phyloP scores from a whole-genome alignment of 1,284 basidiomycete species.

The Laetiporus sulphureus region DNA sequence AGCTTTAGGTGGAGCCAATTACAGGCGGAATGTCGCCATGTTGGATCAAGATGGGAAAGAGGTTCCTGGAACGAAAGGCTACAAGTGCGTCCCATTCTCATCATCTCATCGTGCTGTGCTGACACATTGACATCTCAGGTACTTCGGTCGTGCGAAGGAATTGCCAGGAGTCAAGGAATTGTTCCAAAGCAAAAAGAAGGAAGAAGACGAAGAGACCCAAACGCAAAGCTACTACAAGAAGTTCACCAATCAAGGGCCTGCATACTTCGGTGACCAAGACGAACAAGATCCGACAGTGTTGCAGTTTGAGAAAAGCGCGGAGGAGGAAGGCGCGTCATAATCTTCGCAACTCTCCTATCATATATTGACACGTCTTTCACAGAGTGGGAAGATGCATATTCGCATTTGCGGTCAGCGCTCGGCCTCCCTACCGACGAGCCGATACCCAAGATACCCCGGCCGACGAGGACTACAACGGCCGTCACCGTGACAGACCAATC shows the following conservation, averaged over 20 bases:
- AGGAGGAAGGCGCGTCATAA: conserved; percentile 61
- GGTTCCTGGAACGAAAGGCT: conserved; percentile 95
- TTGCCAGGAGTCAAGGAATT: conserved; percentile 94
- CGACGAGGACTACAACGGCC: conserved; percentile 22
- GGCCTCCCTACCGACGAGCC: conserved; percentile 46
- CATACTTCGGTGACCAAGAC: conserved; percentile 91
- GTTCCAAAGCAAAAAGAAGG: conserved; percentile 77
- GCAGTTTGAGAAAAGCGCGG: conserved; percentile 64
- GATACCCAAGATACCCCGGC: conserved; percentile 46
- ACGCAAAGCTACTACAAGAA: conserved; percentile 78
- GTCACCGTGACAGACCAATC: conserved; percentile 18
- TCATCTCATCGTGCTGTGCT: background rate
- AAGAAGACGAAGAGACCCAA: conserved; percentile 82
- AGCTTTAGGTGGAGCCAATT: conserved; percentile 93
- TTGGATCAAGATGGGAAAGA: conserved; percentile 91
- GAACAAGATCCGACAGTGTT: conserved; percentile 72
- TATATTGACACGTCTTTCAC: conserved; percentile 4
- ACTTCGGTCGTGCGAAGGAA: conserved; percentile 96
- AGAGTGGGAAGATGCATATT: conserved; percentile 73
- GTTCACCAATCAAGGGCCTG: conserved; percentile 82
- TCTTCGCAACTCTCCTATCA: background rate
- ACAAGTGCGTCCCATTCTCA: conserved; percentile 65
- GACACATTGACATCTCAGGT: conserved; percentile 40
- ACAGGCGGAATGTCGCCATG: conserved; percentile 87
- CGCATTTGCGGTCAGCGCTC: conserved; percentile 49